Evolutionary conservation across 768 basidiomycete species (phyloP).

Genomic region (Mycena kentingensis): DNA sequence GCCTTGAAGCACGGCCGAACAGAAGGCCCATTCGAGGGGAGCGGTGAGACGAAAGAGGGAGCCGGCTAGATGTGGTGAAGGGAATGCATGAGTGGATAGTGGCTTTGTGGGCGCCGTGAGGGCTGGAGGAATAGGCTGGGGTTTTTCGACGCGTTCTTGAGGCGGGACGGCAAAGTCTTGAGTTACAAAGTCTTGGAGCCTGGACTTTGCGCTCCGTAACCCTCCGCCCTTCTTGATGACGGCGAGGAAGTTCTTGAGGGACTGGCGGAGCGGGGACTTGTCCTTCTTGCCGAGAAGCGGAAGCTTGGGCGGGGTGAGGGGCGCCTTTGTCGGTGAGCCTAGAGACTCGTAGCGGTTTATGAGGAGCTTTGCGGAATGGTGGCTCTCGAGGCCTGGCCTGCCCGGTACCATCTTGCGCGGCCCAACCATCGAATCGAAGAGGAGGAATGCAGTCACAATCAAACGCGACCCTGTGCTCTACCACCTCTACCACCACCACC

Average conservation of each 20-base stretch:
- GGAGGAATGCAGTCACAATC: no score
- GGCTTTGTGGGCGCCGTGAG: constrained; percentile 10
- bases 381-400: background rate
- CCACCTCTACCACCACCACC: no score
- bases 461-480: no score
- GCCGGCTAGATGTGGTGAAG: constrained; percentile 11
- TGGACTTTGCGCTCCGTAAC: constrained; percentile 13
- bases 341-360: constrained; percentile 2
- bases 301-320: constrained; percentile 21
- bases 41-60: constrained; percentile 20
- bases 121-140: background rate
- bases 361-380: background rate
- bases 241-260: constrained; percentile 62
- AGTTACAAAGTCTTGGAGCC: constrained; percentile 49
- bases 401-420: constrained; percentile 21
- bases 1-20: constrained; percentile 19
- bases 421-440: constrained; percentile 26
- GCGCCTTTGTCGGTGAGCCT: constrained; percentile 15
- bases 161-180: constrained; percentile 2
- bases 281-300: constrained; percentile 28
- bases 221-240: constrained; percentile 34
- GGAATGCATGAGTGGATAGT: constrained; percentile 9
- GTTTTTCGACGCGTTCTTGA: background rate
- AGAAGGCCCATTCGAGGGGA: constrained; percentile 17
- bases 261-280: constrained; percentile 64